Base-by-base conservation (phyloP, 2,329 filamentous ascomycete species). In the Cladosporium sphaerospermum region DNA sequence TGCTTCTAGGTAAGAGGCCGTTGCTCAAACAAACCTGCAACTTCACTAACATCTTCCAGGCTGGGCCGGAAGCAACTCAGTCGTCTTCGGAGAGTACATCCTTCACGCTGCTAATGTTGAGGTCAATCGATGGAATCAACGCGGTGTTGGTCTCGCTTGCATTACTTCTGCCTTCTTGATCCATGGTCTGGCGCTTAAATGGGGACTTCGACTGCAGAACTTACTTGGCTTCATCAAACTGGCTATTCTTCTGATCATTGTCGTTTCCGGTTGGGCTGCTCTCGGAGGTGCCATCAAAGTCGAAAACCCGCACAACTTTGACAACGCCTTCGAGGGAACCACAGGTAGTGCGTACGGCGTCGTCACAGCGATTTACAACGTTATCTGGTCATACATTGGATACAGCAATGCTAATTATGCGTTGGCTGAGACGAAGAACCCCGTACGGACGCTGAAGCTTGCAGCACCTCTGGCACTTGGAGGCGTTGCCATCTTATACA, bases 1-100 rank as follows among this genome's bases (percentile, higher is more conserved):
- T 86, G 23, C 74, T 86, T 1, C 76, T 86, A 14, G 81, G 79
- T 54, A 37, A 37, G 45, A 75, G 8, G 80, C 82, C 37, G 75
- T 71, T 1, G 78, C 74, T 0, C 64, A 71, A 1, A 67, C 64
- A 11, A n/a, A 40, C n/a, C 23, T 28, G 23, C 7, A 28, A 28
- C 4, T 13, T 33, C 36, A 2, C 37, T 42, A 16, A 48, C 33
- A 16, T 43, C 37, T 23, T 48, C 18, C 13, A 31, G 66, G 70
- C 10, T 86, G 82, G 81, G 81, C 82, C 0, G 80, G 79, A 6
- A 80, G 80, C 11, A 87, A 87, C 67, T 84, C 79, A 1, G 80
- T 88, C 57, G 77, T 86, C 37, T 86, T 88, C 58, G 83, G 83
- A 55, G 82, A 86, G 64, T 87, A 87, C 67, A 81, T 88, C 53